Evolutionary conservation across 176 grass and related monocot species (phyloP), one percentile per base, ranked within the genome.

Genomic region (Cenchrus fungigraminus): DNA sequence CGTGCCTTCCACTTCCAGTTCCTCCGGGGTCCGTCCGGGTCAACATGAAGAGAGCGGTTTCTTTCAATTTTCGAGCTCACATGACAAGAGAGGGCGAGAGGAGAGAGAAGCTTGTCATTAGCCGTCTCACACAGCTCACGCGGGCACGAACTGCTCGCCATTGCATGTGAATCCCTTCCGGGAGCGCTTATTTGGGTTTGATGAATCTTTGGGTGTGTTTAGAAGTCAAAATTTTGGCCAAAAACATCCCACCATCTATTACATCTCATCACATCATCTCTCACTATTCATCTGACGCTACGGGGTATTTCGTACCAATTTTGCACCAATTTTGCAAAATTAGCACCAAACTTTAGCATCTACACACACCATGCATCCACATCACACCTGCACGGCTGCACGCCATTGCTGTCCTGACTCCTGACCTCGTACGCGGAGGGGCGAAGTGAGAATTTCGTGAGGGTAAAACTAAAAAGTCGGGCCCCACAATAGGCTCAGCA

Each of bases 161-260:
- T 20, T 12, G 43, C 80, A 88, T 72, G 75, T 89, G 82, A 80
- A 17, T 58, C 73, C 37, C 40, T 74, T 15, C 37, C 32, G 3
- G 15, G 3, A 28, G 58, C 12, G 34, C 37, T 40, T 25, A 25
- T 25, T 25, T 14, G n/a, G 15, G 34, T 40, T 40, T 40, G 44
- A 50, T 87, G 57, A 63, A 60, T 70, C 61, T 25, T 25, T 25
- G 25, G 25, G 25, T 25, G 25, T 25, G 25, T 25, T 25, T 25
- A 25, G 25, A 25, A 25, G 25, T 25, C 25, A 25, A 25, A 25
- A 25, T 25, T 25, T 25, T 25, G 25, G 25, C 25, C 25, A 25
- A 25, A 25, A 25, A 25, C 25, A 25, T 25, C 25, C 25, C 25
- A 25, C 25, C 25, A 25, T 25, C 25, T 25, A 25, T 25, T 25